Percentiles rank a stretch among this genome's conserved stretches.
These are phyloP conservation scores for Alternaria metachromatica DNA, from an alignment of 2,329 filamentous ascomycete genomes.

Conservation along the genomic window DNA sequence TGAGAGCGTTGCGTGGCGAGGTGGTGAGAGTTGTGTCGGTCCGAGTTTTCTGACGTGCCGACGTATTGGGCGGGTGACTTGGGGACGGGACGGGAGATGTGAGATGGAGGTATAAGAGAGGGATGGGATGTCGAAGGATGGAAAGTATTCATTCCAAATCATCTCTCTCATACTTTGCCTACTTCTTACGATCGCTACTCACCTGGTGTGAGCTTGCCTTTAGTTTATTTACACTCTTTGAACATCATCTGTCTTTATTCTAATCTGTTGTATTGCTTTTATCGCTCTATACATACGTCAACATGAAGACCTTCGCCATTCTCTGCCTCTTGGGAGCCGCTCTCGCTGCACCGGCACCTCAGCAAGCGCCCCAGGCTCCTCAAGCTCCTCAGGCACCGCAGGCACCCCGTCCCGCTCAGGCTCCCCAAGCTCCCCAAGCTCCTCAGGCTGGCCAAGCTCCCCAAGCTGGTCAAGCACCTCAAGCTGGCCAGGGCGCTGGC, in stretches of 20 bases:
- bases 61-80: background rate
- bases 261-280: background rate
- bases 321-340: constrained; percentile 2
- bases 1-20: constrained; percentile 3
- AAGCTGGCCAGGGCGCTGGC: background rate
- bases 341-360: background rate
- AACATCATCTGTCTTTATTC: background rate
- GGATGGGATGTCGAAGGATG: background rate
- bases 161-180: background rate
- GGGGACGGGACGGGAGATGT: background rate
- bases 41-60: background rate
- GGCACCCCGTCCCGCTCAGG: background rate
- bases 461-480: background rate
- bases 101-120: background rate
- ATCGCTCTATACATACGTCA: background rate
- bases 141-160: background rate
- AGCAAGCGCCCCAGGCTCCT: background rate
- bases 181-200: background rate
- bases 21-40: background rate
- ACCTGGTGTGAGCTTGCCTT: background rate
- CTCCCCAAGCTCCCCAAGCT: background rate
- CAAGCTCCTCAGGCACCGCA: background rate
- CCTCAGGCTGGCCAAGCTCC: background rate
- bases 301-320: constrained; percentile 15
- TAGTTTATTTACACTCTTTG: no score